phyloP scores from a whole-genome alignment of 768 basidiomycete species.

The Boletus pseudo-olivaceus region DNA sequence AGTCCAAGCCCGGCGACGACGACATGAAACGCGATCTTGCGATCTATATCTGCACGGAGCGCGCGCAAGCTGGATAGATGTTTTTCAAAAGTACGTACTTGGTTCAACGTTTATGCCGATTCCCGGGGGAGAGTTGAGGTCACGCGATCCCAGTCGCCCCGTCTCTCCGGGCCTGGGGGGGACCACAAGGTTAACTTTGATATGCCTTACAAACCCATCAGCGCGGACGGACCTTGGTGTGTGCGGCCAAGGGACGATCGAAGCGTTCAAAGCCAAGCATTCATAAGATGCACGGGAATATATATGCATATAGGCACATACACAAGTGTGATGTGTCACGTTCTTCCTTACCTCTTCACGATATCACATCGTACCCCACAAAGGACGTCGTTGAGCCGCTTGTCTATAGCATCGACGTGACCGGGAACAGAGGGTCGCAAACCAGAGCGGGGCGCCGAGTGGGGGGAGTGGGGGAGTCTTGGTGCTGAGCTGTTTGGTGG shows the following conservation, averaged over 20 bases:
- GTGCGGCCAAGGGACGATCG: not conserved
- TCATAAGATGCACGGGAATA: not conserved
- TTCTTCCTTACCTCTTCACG: not conserved
- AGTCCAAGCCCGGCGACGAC: not conserved
- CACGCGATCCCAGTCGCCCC: not conserved
- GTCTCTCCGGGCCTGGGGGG: not conserved
- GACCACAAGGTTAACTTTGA: slow-evolving; percentile 14
- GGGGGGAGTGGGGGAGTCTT: not conserved
- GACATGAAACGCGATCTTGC: not conserved
- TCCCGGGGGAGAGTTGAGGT: not conserved
- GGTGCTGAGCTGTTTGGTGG: not conserved
- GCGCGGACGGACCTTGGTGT: slow-evolving; percentile 13
- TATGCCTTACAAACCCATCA: not conserved
- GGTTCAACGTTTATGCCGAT: not conserved
- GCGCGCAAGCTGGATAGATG: not conserved
- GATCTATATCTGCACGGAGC: slow-evolving; percentile 2
- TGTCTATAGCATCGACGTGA: not conserved
- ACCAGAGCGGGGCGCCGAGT: not conserved
- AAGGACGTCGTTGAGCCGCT: not conserved
- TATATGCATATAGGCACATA: not conserved
- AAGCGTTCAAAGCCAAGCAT: not conserved
- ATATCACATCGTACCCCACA: not conserved
- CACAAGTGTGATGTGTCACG: not conserved
- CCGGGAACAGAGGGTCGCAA: not conserved
- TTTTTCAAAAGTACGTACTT: not conserved